Evolutionary conservation across 1,284 basidiomycete genomes (phyloP).

Genomic region (Cutaneotrichosporon spelunceum): DNA sequence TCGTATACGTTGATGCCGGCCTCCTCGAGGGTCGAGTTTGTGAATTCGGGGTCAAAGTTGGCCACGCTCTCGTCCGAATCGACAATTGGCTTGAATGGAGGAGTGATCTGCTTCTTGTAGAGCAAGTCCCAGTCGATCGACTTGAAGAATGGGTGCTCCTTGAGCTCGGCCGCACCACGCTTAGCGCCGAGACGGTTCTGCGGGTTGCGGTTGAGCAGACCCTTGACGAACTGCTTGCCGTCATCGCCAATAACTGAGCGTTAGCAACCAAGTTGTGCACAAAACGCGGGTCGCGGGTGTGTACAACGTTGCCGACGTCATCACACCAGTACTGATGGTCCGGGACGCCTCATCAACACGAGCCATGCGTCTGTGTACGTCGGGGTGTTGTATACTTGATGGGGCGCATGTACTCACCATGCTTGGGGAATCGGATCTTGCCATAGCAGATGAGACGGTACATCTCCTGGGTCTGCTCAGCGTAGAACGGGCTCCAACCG

Average conservation of each 20-base stretch:
- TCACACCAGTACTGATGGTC: neutral
- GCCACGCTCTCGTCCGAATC: slow-evolving; percentile 96
- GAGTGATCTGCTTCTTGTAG: slow-evolving; percentile 83
- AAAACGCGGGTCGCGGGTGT: neutral
- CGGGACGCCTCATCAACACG: neutral
- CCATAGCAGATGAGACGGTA: slow-evolving; percentile 94
- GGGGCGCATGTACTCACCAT: slow-evolving; percentile 52
- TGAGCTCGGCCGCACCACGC: slow-evolving; percentile 88
- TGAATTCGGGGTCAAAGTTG: slow-evolving; percentile 99
- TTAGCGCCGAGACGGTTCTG: slow-evolving; percentile 90
- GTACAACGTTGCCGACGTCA: neutral
- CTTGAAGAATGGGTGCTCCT: slow-evolving; percentile 93
- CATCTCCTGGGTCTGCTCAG: slow-evolving; percentile 99
- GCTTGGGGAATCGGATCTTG: slow-evolving; percentile 92
- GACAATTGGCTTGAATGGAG: slow-evolving; percentile 96
- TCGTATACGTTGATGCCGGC: slow-evolving; percentile 60
- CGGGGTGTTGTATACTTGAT: neutral
- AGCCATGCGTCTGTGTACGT: neutral
- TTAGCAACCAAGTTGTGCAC: neutral
- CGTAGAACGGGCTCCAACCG: slow-evolving; percentile 99
- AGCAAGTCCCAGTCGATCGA: slow-evolving; percentile 86
- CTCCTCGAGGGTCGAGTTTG: slow-evolving; percentile 53
- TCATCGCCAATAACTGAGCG: slow-evolving; percentile 78
- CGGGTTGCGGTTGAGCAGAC: slow-evolving; percentile 94
- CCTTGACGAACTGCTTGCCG: slow-evolving; percentile 99